Percentiles rank a stretch among this genome's conserved stretches.
Conservation (phyloP, 2,329 filamentous ascomycete genomes). For the Gaeumannomyces sp. region DNA sequence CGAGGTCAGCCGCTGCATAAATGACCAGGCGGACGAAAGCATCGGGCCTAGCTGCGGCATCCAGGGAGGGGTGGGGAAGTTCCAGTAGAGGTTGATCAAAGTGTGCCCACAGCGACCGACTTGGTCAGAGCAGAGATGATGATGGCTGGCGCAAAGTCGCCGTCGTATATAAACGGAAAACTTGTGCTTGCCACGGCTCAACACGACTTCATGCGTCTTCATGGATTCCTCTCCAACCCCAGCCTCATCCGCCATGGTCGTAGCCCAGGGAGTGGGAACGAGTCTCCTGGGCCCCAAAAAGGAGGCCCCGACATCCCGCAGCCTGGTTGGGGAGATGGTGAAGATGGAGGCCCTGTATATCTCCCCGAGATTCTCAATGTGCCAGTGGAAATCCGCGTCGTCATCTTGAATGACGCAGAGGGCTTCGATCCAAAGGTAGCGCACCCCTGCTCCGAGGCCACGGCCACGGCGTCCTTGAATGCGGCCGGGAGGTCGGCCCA, state of each 20-base stretch:
- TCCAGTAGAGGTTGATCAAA: neutral
- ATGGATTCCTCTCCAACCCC: neutral
- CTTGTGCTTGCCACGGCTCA: slow-evolving; percentile 1
- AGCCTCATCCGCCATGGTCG: neutral
- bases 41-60: slow-evolving; percentile 2
- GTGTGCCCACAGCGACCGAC: neutral
- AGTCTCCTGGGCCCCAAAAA: slow-evolving; percentile 6
- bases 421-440: slow-evolving; percentile 11
- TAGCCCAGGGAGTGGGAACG: neutral
- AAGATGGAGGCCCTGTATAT: slow-evolving; percentile 3
- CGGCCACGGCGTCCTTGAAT: slow-evolving; percentile 9
- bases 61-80: neutral
- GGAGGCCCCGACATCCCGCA: neutral
- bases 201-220: slow-evolving; percentile 3
- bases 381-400: slow-evolving; percentile 14
- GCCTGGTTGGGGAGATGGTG: slow-evolving; percentile 5
- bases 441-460: slow-evolving; percentile 8
- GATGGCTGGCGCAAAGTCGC: slow-evolving; percentile 1
- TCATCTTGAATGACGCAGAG: slow-evolving; percentile 14
- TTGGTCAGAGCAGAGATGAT: neutral
- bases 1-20: slow-evolving; percentile 7
- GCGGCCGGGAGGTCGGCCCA: slow-evolving; percentile 8
- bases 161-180: slow-evolving; percentile 8
- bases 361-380: neutral
- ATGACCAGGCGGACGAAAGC: slow-evolving; percentile 3